Evolutionary conservation across 2,329 filamentous ascomycete species (phyloP).

Genomic region (Venturia effusa): DNA sequence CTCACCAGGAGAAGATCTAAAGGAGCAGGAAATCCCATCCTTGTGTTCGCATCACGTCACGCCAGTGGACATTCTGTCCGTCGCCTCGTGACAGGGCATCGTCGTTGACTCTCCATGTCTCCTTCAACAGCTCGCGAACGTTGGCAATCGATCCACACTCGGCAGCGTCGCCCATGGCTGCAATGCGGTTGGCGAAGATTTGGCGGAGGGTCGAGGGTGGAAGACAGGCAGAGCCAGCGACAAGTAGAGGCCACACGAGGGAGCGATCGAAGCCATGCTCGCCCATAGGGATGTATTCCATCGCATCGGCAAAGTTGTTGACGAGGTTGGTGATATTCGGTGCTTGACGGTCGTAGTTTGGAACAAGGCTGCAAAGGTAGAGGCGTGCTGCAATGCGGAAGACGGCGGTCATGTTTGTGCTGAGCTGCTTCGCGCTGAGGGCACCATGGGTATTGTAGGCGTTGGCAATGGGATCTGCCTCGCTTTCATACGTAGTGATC

Average conservation of each 20-base stretch:
- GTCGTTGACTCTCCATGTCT: conserved; percentile 72
- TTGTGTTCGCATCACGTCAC: conserved; percentile 85
- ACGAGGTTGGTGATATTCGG: conserved; percentile 66
- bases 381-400: conserved; percentile 90
- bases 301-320: conserved; percentile 62
- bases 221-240: conserved; percentile 70
- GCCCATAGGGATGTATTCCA: conserved; percentile 75
- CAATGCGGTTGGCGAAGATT: conserved; percentile 66
- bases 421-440: conserved; percentile 71
- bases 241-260: conserved; percentile 85
- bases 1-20: conserved; percentile 30
- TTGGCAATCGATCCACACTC: conserved; percentile 78
- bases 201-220: conserved; percentile 63
- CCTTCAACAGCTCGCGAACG: conserved; percentile 64
- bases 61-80: conserved; percentile 73
- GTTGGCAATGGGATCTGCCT: conserved; percentile 36
- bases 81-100: conserved; percentile 40
- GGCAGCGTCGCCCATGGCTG: conserved; percentile 64
- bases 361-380: conserved; percentile 92
- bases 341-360: conserved; percentile 70
- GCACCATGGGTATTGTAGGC: conserved; percentile 54
- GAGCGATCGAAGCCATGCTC: conserved; percentile 77
- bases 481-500: conserved; percentile 68
- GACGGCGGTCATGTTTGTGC: conserved; percentile 76
- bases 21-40: conserved; percentile 90